Base-by-base conservation (phyloP, 2,329 filamentous ascomycete species). In the Colletotrichum chrysophilum region DNA sequence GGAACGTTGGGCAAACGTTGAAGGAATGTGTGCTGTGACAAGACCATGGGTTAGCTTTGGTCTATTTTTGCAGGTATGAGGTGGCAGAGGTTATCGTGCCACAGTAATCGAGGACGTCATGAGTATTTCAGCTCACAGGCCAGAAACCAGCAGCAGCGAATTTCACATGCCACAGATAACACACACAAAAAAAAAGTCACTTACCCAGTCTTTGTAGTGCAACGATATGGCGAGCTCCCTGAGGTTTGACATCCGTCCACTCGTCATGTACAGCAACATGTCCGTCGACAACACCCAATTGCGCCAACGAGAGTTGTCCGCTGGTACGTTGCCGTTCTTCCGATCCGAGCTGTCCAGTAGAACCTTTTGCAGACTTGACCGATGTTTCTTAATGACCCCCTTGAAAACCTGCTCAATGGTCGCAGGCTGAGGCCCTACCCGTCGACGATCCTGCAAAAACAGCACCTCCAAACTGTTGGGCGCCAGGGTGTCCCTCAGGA, bases 401-500 rank as follows among this genome's bases (percentile, higher is more conserved):
- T 90, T 90, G 84, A 94, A 95, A 77, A 97, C 94, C 21, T 91
- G 87, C 43, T 95, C 92, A 70, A 96, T 89, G 4, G 90, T 88
- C 1, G 96, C 93, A 9, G 85, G 85, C 1, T 91, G 81, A 24
- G 79, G 78, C 12, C 71, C 90, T 82, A 82, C 90, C 82, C 74
- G 89, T 83, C 79, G 89, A 81, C 86, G 85, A 75, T 96, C 94
- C 82, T 96, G 94, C 65, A 97, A 84, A 81, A 96, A 96, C 12
- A 97, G 87, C 10, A 92, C 92, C 83, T 97, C 94, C n/a, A 97
- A 87, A 32, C 91, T 94, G 82, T 97, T 95, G 1, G 95, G 95
- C 24, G 93, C 93, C 48, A 97, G 87, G 0, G 94, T 93, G 76
- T 96, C 94, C 79, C 93, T 94, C 77, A 97, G 87, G 80, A 97